phyloP scores from a whole-genome alignment of 2,329 filamentous ascomycete genomes.

The Simplicillium sp. region DNA sequence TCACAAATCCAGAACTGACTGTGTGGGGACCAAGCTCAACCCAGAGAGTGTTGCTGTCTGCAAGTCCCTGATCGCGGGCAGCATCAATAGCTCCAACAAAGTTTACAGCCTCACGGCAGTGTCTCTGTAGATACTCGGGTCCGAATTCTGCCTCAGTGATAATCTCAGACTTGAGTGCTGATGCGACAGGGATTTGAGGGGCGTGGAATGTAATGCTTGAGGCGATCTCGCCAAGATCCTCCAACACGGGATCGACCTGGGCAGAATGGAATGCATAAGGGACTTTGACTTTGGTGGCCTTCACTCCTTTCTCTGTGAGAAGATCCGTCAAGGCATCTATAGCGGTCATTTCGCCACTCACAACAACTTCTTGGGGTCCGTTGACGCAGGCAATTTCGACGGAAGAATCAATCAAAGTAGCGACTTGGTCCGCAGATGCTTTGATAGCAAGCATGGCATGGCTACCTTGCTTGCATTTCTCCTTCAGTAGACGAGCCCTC shows the following conservation, averaged over 20 bases:
- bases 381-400: neutral
- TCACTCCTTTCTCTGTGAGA: neutral
- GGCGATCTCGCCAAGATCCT: neutral
- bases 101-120: neutral
- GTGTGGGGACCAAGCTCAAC: neutral
- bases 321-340: neutral
- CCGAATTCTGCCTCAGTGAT: conserved; percentile 49
- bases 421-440: conserved; percentile 46
- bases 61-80: neutral
- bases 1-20: neutral
- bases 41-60: neutral
- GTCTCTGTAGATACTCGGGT: neutral
- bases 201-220: neutral
- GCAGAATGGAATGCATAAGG: neutral
- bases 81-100: neutral
- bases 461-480: neutral
- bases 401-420: neutral
- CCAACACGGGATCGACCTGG: neutral
- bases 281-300: neutral
- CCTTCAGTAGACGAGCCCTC: neutral
- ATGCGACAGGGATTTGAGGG: neutral
- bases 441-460: neutral
- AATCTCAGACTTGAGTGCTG: conserved; percentile 53
- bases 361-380: neutral
- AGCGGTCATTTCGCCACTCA: neutral